A percentile compares a stretch with the other conserved stretches of the same genome.
Conservation (phyloP, 345 rosid genomes). For the Salix dunnii region DNA sequence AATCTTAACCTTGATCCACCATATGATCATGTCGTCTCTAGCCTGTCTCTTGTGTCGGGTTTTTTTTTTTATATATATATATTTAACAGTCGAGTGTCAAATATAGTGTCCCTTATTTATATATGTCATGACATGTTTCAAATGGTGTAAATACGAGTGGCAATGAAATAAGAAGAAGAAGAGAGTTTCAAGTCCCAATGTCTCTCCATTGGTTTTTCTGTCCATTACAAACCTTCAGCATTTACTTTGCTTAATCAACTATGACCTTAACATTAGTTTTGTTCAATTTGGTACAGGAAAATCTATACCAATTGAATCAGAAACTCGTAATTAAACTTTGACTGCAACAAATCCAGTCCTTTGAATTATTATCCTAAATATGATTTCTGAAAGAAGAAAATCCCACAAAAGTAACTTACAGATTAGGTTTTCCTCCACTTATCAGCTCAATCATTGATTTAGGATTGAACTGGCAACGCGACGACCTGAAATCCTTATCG, state of each 20-base stretch:
- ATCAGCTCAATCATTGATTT: too few species aligned
- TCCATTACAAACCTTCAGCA: not conserved
- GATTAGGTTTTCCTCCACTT: too few species aligned
- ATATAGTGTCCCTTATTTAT: not conserved
- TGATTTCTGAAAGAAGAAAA: too few species aligned
- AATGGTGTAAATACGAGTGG: slow-evolving; percentile 12
- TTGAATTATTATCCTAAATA: too few species aligned
- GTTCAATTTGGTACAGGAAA: too few species aligned
- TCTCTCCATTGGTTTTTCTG: not conserved
- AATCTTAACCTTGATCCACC: slow-evolving; percentile 1
- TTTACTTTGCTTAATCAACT: not conserved
- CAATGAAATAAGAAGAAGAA: not conserved
- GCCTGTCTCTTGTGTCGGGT: not conserved
- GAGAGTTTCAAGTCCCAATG: not conserved
- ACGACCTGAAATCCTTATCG: too few species aligned
- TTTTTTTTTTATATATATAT: not conserved
- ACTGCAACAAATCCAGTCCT: too few species aligned
- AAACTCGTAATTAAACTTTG: too few species aligned
- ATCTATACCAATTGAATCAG: too few species aligned
- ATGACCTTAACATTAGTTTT: too few species aligned
- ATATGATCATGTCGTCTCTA: not conserved
- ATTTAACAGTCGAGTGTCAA: not conserved
- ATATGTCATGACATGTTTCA: slow-evolving; percentile 3
- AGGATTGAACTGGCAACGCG: too few species aligned
- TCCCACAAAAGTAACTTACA: not conserved